A percentile compares a stretch with the other conserved stretches of the same genome.
Conservation (phyloP, 2,329 filamentous ascomycete species). For the Graphilbum fragrans region DNA sequence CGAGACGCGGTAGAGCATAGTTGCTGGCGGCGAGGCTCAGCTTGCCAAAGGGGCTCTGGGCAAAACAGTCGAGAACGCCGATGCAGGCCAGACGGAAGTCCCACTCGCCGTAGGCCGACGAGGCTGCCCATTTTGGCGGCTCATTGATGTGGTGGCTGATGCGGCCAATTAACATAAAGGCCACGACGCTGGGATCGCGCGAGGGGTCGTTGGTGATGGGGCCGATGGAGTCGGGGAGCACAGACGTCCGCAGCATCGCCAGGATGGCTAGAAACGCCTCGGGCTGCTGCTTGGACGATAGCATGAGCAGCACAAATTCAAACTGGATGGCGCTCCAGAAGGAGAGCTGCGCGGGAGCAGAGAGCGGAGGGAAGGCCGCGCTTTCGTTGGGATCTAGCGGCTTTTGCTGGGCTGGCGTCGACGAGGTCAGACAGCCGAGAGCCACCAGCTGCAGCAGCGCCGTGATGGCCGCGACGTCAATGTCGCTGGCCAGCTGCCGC, state of each 20-base stretch:
- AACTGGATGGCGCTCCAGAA: constrained; percentile 61
- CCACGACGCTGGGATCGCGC: constrained; percentile 29
- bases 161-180: constrained; percentile 42
- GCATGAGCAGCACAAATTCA: constrained; percentile 53
- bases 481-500: constrained; percentile 36
- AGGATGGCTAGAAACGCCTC: constrained; percentile 53
- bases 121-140: constrained; percentile 27
- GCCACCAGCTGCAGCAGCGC: constrained; percentile 53
- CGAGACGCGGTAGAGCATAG: constrained; percentile 60
- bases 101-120: constrained; percentile 24
- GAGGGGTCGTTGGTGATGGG: constrained; percentile 37
- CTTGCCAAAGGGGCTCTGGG: constrained; percentile 48
- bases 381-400: not conserved
- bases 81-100: constrained; percentile 33
- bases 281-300: constrained; percentile 54
- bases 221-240: constrained; percentile 51
- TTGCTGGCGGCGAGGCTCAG: constrained; percentile 55
- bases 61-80: constrained; percentile 46
- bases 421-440: constrained; percentile 38
- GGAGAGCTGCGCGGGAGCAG: constrained; percentile 20
- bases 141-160: constrained; percentile 52
- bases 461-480: constrained; percentile 53
- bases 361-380: not conserved
- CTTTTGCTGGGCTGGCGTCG: constrained; percentile 9
- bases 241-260: constrained; percentile 53